Evolutionary conservation across 495 filamentous ascomycete species (phyloP).

Genomic region (Xylaria telfairii): DNA sequence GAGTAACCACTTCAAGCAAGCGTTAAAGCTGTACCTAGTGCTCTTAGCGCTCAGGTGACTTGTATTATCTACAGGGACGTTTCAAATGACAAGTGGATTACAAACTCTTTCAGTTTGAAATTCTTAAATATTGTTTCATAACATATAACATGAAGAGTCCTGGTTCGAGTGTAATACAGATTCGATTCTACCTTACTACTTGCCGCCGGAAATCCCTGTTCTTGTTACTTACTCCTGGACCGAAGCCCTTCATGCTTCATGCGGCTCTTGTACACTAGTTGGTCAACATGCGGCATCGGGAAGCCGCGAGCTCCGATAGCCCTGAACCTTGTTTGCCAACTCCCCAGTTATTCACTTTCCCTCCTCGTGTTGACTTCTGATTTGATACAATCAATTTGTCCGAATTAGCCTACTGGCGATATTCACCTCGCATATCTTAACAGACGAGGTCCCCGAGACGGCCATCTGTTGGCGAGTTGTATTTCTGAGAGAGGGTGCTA

Average conservation of each 20-base stretch:
- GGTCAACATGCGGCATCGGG: neutral
- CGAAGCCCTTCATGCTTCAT: neutral
- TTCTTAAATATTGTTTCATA: no score
- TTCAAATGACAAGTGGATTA: neutral
- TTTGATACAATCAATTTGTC: conserved; percentile 24
- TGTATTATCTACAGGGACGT: neutral
- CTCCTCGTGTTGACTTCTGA: conserved; percentile 21
- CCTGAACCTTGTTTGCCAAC: conserved; percentile 2
- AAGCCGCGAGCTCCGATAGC: neutral
- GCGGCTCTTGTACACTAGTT: conserved; percentile 11
- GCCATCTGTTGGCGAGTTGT: neutral
- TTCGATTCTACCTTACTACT: neutral
- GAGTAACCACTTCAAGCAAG: conserved; percentile 8
- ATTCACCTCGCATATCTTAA: neutral
- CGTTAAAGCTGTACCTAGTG: no score
- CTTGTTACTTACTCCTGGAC: neutral
- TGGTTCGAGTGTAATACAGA: neutral
- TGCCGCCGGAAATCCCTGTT: neutral
- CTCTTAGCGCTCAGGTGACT: no score
- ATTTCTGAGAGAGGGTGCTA: neutral
- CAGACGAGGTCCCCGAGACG: neutral
- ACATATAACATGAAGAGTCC: neutral
- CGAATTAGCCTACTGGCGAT: conserved; percentile 9
- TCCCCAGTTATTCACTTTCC: conserved; percentile 11
- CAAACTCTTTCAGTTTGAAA: neutral